Conservation (phyloP, 2,329 filamentous ascomycete species). For the Xylariales sp. region DNA sequence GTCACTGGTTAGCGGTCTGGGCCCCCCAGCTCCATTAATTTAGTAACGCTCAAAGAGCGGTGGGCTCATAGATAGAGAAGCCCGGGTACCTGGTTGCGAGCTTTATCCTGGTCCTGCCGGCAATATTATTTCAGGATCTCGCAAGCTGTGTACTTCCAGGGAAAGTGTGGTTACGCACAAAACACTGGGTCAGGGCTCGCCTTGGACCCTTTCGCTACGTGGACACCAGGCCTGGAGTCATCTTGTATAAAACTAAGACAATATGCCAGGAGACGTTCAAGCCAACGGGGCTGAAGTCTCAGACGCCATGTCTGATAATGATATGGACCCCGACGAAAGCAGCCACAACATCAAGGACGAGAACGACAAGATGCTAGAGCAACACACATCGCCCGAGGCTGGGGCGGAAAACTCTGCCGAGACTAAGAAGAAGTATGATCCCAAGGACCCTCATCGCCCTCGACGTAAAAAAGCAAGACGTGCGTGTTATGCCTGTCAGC, state of each 20-base stretch:
- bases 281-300: slow-evolving; percentile 66
- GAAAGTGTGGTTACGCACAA: slow-evolving; percentile 51
- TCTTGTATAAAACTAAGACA: slow-evolving; percentile 65
- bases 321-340: slow-evolving; percentile 62
- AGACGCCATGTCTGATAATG: slow-evolving; percentile 69
- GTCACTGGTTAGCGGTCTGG: slow-evolving; percentile 47
- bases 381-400: slow-evolving; percentile 56
- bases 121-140: slow-evolving; percentile 47
- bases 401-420: slow-evolving; percentile 60
- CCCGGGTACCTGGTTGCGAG: slow-evolving; percentile 41
- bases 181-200: slow-evolving; percentile 42
- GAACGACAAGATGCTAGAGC: slow-evolving; percentile 65
- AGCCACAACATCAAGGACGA: slow-evolving; percentile 57
- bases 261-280: slow-evolving; percentile 67
- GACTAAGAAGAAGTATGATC: slow-evolving; percentile 76
- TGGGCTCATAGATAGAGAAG: slow-evolving; percentile 44
- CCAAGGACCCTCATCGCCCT: slow-evolving; percentile 91
- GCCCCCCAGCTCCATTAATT: slow-evolving; percentile 40
- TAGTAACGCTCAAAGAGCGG: slow-evolving; percentile 43
- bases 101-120: slow-evolving; percentile 39
- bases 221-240: slow-evolving; percentile 37
- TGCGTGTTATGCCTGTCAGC: slow-evolving; percentile 96
- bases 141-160: slow-evolving; percentile 43
- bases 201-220: slow-evolving; percentile 39
- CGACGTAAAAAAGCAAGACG: slow-evolving; percentile 94